Evolutionary conservation across 305 asterid genomes (phyloP).

Genomic region (Fraxinus xanthoxyloides): DNA sequence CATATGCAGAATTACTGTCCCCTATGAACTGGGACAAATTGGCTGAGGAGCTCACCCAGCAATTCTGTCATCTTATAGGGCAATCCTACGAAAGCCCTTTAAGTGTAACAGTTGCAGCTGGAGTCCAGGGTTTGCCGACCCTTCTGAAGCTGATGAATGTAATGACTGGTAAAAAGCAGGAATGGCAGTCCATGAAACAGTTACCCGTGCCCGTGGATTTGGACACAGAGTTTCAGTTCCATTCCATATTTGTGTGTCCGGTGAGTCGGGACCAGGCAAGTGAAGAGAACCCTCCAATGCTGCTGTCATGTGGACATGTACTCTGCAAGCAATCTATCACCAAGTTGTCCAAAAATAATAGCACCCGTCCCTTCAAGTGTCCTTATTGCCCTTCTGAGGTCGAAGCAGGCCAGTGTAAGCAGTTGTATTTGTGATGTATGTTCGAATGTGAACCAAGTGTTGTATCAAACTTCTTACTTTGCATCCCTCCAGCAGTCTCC

Average conservation of each 20-base stretch:
- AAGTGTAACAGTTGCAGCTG: conserved; percentile 10
- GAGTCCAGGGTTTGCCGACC: conserved; percentile 11
- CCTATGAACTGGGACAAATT: conserved; percentile 9
- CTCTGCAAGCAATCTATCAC: conserved; percentile 14
- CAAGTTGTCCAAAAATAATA: conserved; percentile 13
- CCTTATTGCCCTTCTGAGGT: conserved; percentile 11
- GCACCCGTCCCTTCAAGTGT: conserved; percentile 11
- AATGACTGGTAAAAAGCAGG: conserved; percentile 2
- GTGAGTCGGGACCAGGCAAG: conserved; percentile 16
- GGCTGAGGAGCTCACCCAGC: conserved; percentile 8
- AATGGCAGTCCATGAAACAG: conserved; percentile 17
- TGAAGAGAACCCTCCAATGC: conserved; percentile 17
- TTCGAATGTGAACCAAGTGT: background rate
- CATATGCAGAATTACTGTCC: conserved; percentile 2
- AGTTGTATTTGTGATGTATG: conserved; percentile 1
- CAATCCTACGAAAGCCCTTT: conserved; percentile 10
- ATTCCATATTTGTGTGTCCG: conserved; percentile 6
- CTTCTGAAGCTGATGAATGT: conserved; percentile 17
- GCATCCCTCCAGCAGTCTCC: background rate
- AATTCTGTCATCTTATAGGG: conserved; percentile 13
- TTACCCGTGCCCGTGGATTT: conserved; percentile 11
- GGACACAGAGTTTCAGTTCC: conserved; percentile 12
- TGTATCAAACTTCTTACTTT: background rate
- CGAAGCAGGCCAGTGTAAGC: conserved; percentile 7
- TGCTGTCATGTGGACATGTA: conserved; percentile 11